Evolutionary conservation across 371 early-diverging fungal species (phyloP), one percentile per base, ranked within the genome.

Genomic region (Massospora cicadina): DNA sequence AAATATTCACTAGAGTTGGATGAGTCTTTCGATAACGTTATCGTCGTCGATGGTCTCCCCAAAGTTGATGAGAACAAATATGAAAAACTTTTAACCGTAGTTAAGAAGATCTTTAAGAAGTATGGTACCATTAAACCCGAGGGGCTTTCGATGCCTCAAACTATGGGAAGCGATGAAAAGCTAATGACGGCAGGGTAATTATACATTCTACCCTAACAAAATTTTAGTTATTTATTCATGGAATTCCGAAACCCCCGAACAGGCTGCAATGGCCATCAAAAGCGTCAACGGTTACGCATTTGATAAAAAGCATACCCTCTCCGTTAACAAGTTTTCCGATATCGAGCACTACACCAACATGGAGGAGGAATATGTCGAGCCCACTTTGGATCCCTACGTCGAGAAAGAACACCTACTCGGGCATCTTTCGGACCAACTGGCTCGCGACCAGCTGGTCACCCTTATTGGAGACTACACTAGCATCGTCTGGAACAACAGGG

Each of bases 41-140:
- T 96, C 58, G 88, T 96, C 27, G 86, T 96, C 29, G 95, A 95
- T 76, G 86, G 89, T 64, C 82, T 87, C 30, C 98, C 98, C 32
- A 70, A 86, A 29, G 92, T 95, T 66, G 93, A 94, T 63, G 85
- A 84, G 66, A 70, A 74, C 67, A 95, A 95, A 81, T 80, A 83
- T 72, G 90, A 85, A 62, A 91, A 90, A 74, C 78, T 98, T 57
- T 64, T 89, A 43, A 75, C 70, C 64, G 85, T 88, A 58, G 72
- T 95, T 68, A 80, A 76, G 63, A 92, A 89, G 73, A 79, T 87
- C 66, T 92, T 94, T 76, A 86, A 83, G 71, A 75, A 74, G 69
- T 82, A 82, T 60, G 88, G 91, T 69, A 76, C 77, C 67, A 83
- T 95, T 75, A 84, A 87, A 69, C 84, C 85, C 30, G 76, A 82